Conservation (phyloP, 331 rosid species). For the Acacia pycnantha region DNA sequence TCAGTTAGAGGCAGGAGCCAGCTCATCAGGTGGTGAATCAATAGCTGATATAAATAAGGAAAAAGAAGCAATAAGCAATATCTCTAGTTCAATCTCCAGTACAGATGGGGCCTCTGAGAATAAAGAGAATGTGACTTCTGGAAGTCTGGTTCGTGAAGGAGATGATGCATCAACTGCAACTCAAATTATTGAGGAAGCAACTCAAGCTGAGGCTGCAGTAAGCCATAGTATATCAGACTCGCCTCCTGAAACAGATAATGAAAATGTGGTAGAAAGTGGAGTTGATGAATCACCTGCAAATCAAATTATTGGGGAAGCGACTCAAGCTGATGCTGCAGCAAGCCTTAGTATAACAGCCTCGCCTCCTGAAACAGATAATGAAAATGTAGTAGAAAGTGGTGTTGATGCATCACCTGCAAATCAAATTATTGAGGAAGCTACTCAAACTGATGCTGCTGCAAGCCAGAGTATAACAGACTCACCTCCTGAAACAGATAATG, state of each 20-base stretch:
- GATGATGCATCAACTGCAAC: conserved; percentile 23
- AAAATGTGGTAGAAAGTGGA: not conserved
- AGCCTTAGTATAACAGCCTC: no score
- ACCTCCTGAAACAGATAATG: conserved; percentile 40
- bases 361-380: no score
- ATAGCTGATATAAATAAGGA: conserved; percentile 34
- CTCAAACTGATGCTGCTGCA: conserved; percentile 35
- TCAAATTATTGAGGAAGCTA: conserved; percentile 36
- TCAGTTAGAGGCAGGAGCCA: conserved; percentile 28
- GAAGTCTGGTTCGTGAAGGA: conserved; percentile 27
- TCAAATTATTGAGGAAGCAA: conserved; percentile 36
- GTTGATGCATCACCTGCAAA: conserved; percentile 21
- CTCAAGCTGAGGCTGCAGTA: conserved; percentile 35
- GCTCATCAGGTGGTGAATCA: not conserved
- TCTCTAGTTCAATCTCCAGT: not conserved
- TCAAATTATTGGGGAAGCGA: no score
- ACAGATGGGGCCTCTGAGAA: not conserved
- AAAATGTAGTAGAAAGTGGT: not conserved
- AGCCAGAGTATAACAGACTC: conserved; percentile 30
- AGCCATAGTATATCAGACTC: not conserved
- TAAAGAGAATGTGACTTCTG: not conserved
- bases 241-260: not conserved
- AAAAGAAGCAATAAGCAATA: conserved; percentile 19
- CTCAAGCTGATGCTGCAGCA: no score
- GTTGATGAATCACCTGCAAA: not conserved